phyloP scores from a whole-genome alignment of 148 eudicot genomes.

The Rhododendron griersonianum region DNA sequence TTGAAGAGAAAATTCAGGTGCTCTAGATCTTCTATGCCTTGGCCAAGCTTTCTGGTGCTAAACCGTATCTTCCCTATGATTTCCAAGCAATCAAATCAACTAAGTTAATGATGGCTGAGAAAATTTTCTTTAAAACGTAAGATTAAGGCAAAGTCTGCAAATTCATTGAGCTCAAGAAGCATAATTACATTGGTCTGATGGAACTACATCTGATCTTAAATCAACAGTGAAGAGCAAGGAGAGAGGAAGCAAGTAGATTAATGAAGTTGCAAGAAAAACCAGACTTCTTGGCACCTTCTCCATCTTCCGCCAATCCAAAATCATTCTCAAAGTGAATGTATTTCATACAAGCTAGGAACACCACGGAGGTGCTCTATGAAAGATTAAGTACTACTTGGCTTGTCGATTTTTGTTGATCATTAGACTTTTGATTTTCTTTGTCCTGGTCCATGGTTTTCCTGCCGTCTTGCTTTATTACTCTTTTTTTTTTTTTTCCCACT shows the following conservation, averaged over 20 bases:
- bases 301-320: background rate
- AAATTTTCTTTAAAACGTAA: background rate
- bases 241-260: background rate
- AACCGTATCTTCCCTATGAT: conserved; percentile 24
- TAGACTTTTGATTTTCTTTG: background rate
- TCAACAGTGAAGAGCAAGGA: conserved; percentile 12
- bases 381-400: background rate
- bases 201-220: background rate
- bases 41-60: background rate
- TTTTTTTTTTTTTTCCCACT: too few relatives aligned
- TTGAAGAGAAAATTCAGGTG: conserved; percentile 13
- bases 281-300: background rate
- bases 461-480: background rate
- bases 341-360: background rate
- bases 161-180: background rate
- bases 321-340: too few relatives aligned
- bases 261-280: background rate
- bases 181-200: conserved; percentile 15
- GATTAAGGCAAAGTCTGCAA: too few relatives aligned
- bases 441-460: background rate
- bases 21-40: conserved; percentile 1
- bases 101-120: background rate
- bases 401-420: background rate
- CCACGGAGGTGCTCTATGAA: too few relatives aligned
- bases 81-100: background rate